Base-by-base conservation (phyloP, 2,329 filamentous ascomycete species). In the Hymenoscyphus occultus region DNA sequence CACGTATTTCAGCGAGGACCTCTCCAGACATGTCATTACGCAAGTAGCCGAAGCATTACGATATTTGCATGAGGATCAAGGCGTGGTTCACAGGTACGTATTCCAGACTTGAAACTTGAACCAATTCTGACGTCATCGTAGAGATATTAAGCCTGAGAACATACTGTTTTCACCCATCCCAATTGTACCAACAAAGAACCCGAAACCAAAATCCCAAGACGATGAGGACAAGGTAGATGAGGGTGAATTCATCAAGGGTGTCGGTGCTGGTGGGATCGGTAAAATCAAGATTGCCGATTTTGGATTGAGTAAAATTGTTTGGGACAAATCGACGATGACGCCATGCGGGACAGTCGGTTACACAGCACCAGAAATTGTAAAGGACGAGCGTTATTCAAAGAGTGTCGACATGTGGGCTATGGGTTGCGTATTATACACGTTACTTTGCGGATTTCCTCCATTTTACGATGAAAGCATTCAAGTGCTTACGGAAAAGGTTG, bases 321-420 rank as follows among this genome's bases (percentile, higher is more conserved):
- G 95, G 95, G 95, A 98, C 73, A 95, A 88, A 71, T 91, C 96
- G 76, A 99, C 95, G 10, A 98, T 97, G 92, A 99, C 95, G 2
- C 95, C 95, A n/a, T 99, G 95, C 77, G 95, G 95, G 65, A 99
- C 95, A 0, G 95, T 98, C 64, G 95, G 95, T 56, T 99, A 99
- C 79, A 98, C 95, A 3, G 95, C 95, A 3, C 95, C 95, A 7
- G 95, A 99, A 76, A 99, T 99, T 68, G 95, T 99, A 76, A 98
- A 98, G 80, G 95, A 99, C 78, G 95, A 99, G 79, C 88, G 93
- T 28, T 99, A 99, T 78, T 98, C 94, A 45, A 99, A 98, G 82
- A 96, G 92, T 61, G 95, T 99, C 57, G 95, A 99, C 75, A 99
- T 99, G 95, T 99, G 95, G 95, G 95, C 95, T 3, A 80, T 99